A percentile compares a stretch with the other conserved stretches of the same genome.
Evolutionary conservation across 371 early-diverging fungal genomes (phyloP).

Genomic region (Mucor lusitanicus): DNA sequence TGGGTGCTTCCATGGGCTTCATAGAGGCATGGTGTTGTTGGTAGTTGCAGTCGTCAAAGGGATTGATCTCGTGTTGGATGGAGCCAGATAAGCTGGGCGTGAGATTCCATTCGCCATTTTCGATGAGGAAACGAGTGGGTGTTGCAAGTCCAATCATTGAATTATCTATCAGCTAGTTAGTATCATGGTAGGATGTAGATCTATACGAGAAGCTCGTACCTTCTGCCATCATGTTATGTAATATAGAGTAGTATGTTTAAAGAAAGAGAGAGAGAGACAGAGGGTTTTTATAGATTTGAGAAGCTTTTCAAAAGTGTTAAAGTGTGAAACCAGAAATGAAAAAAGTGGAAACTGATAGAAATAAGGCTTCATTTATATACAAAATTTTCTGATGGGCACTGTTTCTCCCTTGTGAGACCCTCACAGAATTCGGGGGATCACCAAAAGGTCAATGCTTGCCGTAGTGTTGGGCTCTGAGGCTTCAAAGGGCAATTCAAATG

Average conservation of each 20-base stretch:
- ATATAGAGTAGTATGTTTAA: background rate
- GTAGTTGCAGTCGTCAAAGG: slow-evolving; percentile 30
- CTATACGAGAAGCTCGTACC: background rate
- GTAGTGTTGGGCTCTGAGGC: background rate
- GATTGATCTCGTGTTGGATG: slow-evolving; percentile 29
- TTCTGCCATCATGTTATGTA: slow-evolving; percentile 14
- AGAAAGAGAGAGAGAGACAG: background rate
- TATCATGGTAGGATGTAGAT: background rate
- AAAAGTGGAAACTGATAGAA: background rate
- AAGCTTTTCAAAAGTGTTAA: background rate
- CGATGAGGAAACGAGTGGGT: slow-evolving; percentile 37
- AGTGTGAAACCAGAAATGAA: background rate
- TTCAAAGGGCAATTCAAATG: background rate
- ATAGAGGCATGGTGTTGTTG: slow-evolving; percentile 6
- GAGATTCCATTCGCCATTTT: slow-evolving; percentile 35
- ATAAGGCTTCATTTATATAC: background rate
- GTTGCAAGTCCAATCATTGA: slow-evolving; percentile 24
- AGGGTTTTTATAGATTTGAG: background rate
- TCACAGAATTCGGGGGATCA: background rate
- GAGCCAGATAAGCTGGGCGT: slow-evolving; percentile 22
- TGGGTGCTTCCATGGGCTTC: background rate
- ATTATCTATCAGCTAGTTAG: slow-evolving; percentile 3
- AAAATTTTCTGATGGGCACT: background rate
- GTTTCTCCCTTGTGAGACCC: background rate
- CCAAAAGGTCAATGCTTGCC: slow-evolving; percentile 10